Conservation (phyloP, 208 protist species). For the Trypanosoma cruzi region DNA sequence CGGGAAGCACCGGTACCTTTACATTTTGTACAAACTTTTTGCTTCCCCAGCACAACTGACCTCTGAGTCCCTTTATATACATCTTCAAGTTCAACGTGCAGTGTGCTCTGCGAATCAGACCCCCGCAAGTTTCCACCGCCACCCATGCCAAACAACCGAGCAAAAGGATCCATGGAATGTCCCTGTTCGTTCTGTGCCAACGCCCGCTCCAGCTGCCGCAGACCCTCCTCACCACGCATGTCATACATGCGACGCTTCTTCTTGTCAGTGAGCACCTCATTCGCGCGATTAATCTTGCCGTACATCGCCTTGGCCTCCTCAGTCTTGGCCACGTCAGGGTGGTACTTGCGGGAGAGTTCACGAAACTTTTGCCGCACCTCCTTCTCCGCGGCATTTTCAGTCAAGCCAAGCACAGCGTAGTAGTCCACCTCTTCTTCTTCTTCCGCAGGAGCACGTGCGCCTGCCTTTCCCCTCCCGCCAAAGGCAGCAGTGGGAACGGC, state of each 20-base stretch:
- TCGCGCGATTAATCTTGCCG: slow-evolving; percentile 78
- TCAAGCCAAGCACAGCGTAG: slow-evolving; percentile 73
- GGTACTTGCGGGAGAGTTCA: slow-evolving; percentile 69
- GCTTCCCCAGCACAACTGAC: slow-evolving; percentile 78
- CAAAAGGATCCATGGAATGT: slow-evolving; percentile 45
- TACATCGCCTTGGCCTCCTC: slow-evolving; percentile 69
- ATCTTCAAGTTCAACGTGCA: slow-evolving; percentile 88
- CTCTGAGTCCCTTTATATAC: slow-evolving; percentile 92
- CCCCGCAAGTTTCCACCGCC: slow-evolving; percentile 59
- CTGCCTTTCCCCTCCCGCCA: slow-evolving; percentile 1
- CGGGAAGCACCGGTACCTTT: slow-evolving; percentile 56
- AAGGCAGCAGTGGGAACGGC: slow-evolving; percentile 1
- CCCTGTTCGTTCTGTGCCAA: slow-evolving; percentile 28
- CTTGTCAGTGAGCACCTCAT: slow-evolving; percentile 91
- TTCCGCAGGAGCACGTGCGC: not conserved
- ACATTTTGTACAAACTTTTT: slow-evolving; percentile 86
- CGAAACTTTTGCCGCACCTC: slow-evolving; percentile 86
- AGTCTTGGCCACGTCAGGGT: slow-evolving; percentile 79
- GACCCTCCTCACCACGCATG: slow-evolving; percentile 85
- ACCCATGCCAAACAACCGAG: slow-evolving; percentile 52
- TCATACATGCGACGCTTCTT: slow-evolving; percentile 93
- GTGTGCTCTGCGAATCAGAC: slow-evolving; percentile 67
- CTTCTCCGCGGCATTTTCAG: slow-evolving; percentile 61
- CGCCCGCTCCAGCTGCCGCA: slow-evolving; percentile 70
- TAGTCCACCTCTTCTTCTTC: slow-evolving; percentile 64